Evolutionary conservation across 2,329 filamentous ascomycete genomes (phyloP), one percentile per base, ranked within the genome.

Genomic region (Fusarium devonianum): DNA sequence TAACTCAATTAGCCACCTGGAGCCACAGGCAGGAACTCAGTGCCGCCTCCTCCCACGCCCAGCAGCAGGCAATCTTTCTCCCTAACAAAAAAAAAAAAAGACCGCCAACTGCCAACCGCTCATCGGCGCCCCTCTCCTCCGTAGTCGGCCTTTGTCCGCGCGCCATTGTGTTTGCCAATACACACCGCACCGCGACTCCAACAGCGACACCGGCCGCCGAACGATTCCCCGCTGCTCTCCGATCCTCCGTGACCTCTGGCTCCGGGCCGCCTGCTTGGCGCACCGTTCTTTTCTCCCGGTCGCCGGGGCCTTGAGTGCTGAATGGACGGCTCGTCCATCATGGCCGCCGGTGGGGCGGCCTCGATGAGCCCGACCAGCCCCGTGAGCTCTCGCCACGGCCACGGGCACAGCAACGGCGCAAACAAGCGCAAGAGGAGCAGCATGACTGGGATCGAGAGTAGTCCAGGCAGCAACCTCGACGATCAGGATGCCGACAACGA

Each of bases 341-440:
- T 73, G 69, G 72, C 73, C 66, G 72, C 71, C 63, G 71, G 73
- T 69, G 76, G 75, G 69, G 75, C 74, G 56, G 72, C 74, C 60
- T 77, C 78, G 43, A 74, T 76, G 67, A 82, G 79, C 67, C 80
- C 80, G 66, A 82, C 78, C 59, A 82, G 79, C 67, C 80, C 80
- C 51, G 71, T 78, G 64, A 81, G 78, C 68, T 73, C 77, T 59
- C 78, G 79, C 58, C 77, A 78, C 26, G 61, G 61, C 17, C 61
- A 62, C 62, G 78, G 73, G 56, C 78, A 75, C 56, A 76, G 74
- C 55, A 62, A 65, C 45, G 62, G 62, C 37, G 50, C 67, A 58
- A 65, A 74, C 55, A 87, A 87, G 75, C 76, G 84, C 67, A 87
- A 87, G 77, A 69, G 74, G 47, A 78, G 81, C 60, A 84, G 72